Conservation (phyloP, 768 basidiomycete species). For the Gyrodon lividus region DNA sequence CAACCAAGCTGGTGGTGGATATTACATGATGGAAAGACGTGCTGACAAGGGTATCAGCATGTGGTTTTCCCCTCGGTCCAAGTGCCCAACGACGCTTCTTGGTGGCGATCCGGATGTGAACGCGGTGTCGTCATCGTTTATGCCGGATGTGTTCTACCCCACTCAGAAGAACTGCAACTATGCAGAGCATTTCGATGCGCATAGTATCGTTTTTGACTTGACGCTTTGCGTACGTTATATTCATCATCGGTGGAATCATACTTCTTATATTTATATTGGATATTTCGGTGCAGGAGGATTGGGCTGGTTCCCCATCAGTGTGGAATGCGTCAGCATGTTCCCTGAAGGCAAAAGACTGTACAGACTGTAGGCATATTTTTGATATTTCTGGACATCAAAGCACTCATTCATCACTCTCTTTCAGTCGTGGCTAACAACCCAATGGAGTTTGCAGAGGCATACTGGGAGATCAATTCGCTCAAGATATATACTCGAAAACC, state of each 20-base stretch:
- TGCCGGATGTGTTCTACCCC: slow-evolving; percentile 52
- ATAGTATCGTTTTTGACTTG: slow-evolving; percentile 55
- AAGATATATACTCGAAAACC: slow-evolving; percentile 45
- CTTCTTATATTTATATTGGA: not conserved
- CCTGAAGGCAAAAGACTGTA: slow-evolving; percentile 31
- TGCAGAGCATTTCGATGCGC: slow-evolving; percentile 48
- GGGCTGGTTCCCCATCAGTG: slow-evolving; percentile 41
- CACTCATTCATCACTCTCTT: not conserved
- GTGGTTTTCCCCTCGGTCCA: slow-evolving; percentile 58
- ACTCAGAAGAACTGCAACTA: slow-evolving; percentile 49
- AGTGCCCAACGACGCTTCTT: slow-evolving; percentile 42
- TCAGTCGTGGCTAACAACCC: slow-evolving; percentile 63
- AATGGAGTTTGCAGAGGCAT: slow-evolving; percentile 55
- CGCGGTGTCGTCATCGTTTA: not conserved
- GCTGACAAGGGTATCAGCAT: slow-evolving; percentile 45
- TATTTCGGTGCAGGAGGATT: slow-evolving; percentile 43
- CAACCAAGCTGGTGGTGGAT: slow-evolving; percentile 57
- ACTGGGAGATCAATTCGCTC: slow-evolving; percentile 67
- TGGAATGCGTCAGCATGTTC: slow-evolving; percentile 44
- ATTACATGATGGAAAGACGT: slow-evolving; percentile 52
- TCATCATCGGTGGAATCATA: not conserved
- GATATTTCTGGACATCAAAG: not conserved
- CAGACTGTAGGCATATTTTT: slow-evolving; percentile 42
- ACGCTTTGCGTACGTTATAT: slow-evolving; percentile 56
- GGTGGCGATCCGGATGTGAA: not conserved